Percentiles rank a stretch among this genome's conserved stretches.
Evolutionary conservation across 73 alveolate genomes (phyloP).

Genomic region (Paramecium biaurelia): DNA sequence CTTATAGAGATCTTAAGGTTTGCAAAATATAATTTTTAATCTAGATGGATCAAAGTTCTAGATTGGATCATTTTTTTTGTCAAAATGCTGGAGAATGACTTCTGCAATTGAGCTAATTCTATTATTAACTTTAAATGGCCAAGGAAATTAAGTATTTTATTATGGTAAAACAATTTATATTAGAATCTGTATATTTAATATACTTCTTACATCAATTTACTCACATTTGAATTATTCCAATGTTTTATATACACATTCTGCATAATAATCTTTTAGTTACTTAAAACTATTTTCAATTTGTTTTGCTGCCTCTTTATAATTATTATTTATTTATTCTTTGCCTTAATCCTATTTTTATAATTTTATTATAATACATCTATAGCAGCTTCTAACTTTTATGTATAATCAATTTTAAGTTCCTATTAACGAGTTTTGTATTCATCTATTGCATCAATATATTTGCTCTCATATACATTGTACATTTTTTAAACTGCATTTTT

Average conservation of each 20-base stretch:
- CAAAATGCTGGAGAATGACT: not conserved
- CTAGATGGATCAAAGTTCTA: not conserved
- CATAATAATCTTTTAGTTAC: not conserved
- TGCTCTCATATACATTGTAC: not conserved
- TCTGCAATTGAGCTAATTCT: not conserved
- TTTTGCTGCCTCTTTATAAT: not conserved
- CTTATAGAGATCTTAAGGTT: not conserved
- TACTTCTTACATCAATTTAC: not conserved
- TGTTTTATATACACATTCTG: not conserved
- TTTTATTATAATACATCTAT: too few species aligned
- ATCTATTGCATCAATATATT: conserved; percentile 25
- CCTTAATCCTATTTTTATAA: not conserved
- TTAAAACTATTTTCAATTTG: not conserved
- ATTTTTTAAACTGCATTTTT: not conserved
- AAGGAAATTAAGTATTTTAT: not conserved
- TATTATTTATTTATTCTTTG: not conserved
- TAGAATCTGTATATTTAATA: not conserved
- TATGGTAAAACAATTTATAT: not conserved
- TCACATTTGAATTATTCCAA: not conserved
- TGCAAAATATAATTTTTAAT: not conserved
- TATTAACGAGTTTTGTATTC: not conserved
- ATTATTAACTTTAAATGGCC: conserved; percentile 19
- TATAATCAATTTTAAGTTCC: not conserved
- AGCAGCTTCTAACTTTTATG: not conserved
- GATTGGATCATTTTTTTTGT: not conserved